A percentile compares a stretch with the other conserved stretches of the same genome.
These are phyloP conservation scores for Salix suchowensis DNA, from an alignment of 345 rosid species.

Conservation along the genomic window DNA sequence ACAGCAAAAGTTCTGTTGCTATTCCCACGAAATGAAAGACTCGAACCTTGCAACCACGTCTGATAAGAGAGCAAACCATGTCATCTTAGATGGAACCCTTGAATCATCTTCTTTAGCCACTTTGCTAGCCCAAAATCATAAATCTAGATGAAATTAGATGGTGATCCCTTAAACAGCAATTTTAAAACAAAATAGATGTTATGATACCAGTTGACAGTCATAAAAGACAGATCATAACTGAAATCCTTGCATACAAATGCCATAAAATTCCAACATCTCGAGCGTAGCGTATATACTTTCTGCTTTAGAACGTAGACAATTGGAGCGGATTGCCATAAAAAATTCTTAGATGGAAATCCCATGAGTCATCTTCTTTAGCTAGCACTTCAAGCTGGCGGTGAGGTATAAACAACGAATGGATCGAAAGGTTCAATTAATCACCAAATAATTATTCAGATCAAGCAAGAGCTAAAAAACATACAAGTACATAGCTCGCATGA, in stretches of 20 bases:
- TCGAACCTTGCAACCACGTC: not conserved
- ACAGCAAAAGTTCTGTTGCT: not conserved
- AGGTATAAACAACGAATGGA: not conserved
- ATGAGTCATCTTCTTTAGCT: not conserved
- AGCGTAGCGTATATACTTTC: not conserved
- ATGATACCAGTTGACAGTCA: not conserved
- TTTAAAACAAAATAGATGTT: not conserved
- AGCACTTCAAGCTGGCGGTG: not conserved
- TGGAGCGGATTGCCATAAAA: not conserved
- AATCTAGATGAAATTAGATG: slow-evolving; percentile 39
- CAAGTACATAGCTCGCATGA: too few species aligned
- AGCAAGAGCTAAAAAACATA: too few species aligned
- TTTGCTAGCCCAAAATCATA: slow-evolving; percentile 93
- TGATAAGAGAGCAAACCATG: not conserved
- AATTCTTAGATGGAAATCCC: not conserved
- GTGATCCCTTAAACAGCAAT: slow-evolving; percentile 9
- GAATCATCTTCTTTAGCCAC: slow-evolving; percentile 44
- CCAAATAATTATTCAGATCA: too few species aligned
- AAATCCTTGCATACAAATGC: not conserved
- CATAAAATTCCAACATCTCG: not conserved
- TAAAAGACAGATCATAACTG: not conserved
- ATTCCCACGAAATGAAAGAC: not conserved
- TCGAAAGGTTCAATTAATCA: not conserved
- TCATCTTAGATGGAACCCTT: too few species aligned
- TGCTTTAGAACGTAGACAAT: not conserved